Conservation (phyloP, 768 basidiomycete genomes). For the Suillus subaureus region DNA sequence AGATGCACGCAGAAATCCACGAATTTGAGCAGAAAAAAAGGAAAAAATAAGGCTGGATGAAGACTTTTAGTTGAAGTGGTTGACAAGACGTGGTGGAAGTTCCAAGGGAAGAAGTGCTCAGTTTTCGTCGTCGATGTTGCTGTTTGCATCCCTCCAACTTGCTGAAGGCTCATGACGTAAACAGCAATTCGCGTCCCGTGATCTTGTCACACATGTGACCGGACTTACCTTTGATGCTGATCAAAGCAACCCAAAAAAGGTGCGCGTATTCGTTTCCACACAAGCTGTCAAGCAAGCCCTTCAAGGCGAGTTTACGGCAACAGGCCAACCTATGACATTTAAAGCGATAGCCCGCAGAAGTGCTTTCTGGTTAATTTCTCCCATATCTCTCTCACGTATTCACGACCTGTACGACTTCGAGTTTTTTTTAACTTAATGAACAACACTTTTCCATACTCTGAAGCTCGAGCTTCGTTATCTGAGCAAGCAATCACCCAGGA, state of each 20-base stretch:
- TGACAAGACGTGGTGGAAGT: slow-evolving; percentile 31
- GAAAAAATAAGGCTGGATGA: slow-evolving; percentile 10
- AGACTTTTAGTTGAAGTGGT: slow-evolving; percentile 13
- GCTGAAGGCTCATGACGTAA: slow-evolving; percentile 18
- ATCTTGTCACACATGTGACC: slow-evolving; percentile 16
- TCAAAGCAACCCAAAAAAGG: slow-evolving; percentile 26
- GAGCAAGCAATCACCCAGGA: slow-evolving; percentile 12
- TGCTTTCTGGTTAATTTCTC: not conserved
- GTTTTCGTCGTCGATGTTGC: slow-evolving; percentile 25
- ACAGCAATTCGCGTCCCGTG: slow-evolving; percentile 31
- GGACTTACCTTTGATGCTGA: slow-evolving; percentile 14
- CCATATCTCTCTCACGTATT: slow-evolving; percentile 14
- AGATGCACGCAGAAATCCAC: not conserved
- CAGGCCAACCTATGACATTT: slow-evolving; percentile 17
- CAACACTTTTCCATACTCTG: slow-evolving; percentile 16
- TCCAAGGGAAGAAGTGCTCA: slow-evolving; percentile 35
- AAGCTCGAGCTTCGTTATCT: slow-evolving; percentile 10
- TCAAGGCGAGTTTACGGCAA: slow-evolving; percentile 27
- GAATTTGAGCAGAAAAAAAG: slow-evolving; percentile 11
- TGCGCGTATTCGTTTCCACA: slow-evolving; percentile 15
- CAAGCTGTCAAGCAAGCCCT: not conserved
- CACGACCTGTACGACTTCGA: slow-evolving; percentile 16
- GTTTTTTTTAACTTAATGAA: slow-evolving; percentile 22
- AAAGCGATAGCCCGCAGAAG: slow-evolving; percentile 11
- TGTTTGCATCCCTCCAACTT: slow-evolving; percentile 22